Conservation (phyloP, 768 basidiomycete species). For the Lentinula edodes region DNA sequence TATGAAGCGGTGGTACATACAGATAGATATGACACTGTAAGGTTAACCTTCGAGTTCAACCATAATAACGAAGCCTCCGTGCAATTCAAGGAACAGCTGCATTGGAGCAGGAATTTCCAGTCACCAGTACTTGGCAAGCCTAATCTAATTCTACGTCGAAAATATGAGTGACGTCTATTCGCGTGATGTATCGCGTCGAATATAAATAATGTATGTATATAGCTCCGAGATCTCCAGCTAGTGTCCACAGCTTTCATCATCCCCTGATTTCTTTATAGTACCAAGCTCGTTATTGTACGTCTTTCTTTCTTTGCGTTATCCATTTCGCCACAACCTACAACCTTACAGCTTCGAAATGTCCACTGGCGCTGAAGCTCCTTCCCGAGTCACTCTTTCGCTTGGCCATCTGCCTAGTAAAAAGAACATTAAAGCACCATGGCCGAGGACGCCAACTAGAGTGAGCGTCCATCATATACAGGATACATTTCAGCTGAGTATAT, state of each 20-base stretch:
- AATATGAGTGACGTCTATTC: too few relatives aligned
- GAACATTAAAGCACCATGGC: conserved; percentile 67
- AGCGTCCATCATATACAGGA: conserved; percentile 10
- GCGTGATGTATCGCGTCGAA: not conserved
- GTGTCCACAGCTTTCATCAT: not conserved
- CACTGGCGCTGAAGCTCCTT: conserved; percentile 18
- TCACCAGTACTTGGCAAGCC: too few relatives aligned
- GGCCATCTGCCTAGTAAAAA: conserved; percentile 73
- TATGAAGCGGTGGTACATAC: too few relatives aligned
- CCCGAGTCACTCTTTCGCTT: conserved; percentile 64
- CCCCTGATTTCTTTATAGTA: not conserved
- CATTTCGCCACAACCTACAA: too few relatives aligned
- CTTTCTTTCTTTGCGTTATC: not conserved
- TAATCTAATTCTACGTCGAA: too few relatives aligned
- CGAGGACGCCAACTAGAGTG: conserved; percentile 68
- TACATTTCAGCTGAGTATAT: not conserved
- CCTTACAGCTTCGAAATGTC: not conserved
- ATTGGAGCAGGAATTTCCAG: too few relatives aligned
- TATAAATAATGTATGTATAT: not conserved
- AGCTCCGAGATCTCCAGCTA: not conserved
- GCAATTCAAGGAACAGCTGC: too few relatives aligned
- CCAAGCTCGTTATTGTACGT: not conserved
- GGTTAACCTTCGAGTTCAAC: too few relatives aligned
- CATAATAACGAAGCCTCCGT: too few relatives aligned
- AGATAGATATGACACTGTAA: too few relatives aligned